Evolutionary conservation across 371 early-diverging fungal genomes (phyloP), one percentile per base, ranked within the genome.

Genomic region (Phascolomyces articulosus): DNA sequence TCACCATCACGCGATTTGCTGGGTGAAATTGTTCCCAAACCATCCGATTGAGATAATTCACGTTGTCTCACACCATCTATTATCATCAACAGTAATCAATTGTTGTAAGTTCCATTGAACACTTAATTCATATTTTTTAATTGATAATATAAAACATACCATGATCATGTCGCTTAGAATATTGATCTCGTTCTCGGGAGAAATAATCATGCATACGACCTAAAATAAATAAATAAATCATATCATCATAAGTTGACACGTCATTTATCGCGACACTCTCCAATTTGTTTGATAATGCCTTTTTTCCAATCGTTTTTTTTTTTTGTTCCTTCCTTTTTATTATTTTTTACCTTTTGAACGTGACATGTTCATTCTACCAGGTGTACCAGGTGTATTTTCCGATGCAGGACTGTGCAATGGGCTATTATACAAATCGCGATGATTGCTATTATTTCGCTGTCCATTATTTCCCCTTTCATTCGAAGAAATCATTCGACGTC

Each of bases 321-420:
- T 51, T 34, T 34, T 34, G 11, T 34, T n/a, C 18, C 31, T 40
- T 31, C 15, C n/a, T 16, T 34, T 23, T 20, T 13, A n/a, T 3
- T 29, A n/a, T 47, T 31, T 7, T 26, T 24, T 67, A 63, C 70
- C 70, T 57, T 70, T 70, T 16, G 70, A 60, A 27, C 70, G 70
- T 29, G 70, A 20, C 58, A 61, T 40, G 40, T 66, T 70, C 64
- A 66, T 58, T 47, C 65, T 64, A 2, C 72, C 70, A 11, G 75
- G 68, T 18, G 75, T 64, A 31, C 38, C 31, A 16, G 79, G 72
- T 16, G 70, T 62, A 49, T 76, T 79, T 61, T 79, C 79, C 40
- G 70, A 66, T 38, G 67, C 71, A 63, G 79, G 79, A 41, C 77
- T 79, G 27, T 79, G 66, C 69, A 72, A 59, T 40, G 78, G 78